Conservation (phyloP, 306 rosid genomes). For the Dryas octopetala region DNA sequence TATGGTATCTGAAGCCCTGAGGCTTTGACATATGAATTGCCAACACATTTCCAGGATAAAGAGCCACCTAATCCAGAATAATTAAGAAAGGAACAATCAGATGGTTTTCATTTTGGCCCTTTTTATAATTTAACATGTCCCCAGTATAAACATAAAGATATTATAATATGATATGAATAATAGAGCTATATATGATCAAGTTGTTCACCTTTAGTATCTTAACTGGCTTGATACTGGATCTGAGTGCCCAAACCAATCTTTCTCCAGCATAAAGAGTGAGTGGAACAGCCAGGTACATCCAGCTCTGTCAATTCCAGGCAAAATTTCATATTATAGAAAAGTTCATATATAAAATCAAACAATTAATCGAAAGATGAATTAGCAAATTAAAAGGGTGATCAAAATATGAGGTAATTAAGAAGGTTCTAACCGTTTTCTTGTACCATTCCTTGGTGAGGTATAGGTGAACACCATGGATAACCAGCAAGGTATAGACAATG, state of each 20-base stretch:
- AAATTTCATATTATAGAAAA: too few species aligned
- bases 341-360: neutral
- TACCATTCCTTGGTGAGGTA: slow-evolving; percentile 56
- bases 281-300: slow-evolving; percentile 24
- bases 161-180: too few species aligned
- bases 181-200: too few species aligned
- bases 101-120: neutral
- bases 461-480: slow-evolving; percentile 58
- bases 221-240: slow-evolving; percentile 18
- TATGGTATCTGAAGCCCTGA: slow-evolving; percentile 51
- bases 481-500: slow-evolving; percentile 51
- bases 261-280: slow-evolving; percentile 19
- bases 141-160: too few species aligned
- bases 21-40: slow-evolving; percentile 69
- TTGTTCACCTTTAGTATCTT: slow-evolving; percentile 14
- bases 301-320: neutral
- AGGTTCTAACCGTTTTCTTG: slow-evolving; percentile 57
- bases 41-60: slow-evolving; percentile 64
- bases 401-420: neutral
- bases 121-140: too few species aligned
- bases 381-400: neutral
- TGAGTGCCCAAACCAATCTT: slow-evolving; percentile 12
- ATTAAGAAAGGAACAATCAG: neutral
- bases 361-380: neutral
- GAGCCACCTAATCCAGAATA: slow-evolving; percentile 50